Evolutionary conservation across 2,329 filamentous ascomycete species (phyloP).

Genomic region (Phyllosticta citriasiana): DNA sequence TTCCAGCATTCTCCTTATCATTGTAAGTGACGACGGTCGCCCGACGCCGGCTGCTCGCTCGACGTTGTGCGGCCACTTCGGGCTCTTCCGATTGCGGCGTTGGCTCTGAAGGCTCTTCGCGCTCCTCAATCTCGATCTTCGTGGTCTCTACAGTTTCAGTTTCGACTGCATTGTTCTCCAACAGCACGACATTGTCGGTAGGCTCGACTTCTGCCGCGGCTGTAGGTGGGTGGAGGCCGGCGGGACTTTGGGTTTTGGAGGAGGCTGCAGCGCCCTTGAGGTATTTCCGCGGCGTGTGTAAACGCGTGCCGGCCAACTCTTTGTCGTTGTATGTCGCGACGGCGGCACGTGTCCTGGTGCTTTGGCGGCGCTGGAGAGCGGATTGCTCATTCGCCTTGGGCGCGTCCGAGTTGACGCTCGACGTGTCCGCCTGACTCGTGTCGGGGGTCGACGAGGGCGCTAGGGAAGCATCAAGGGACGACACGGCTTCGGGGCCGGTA

Average conservation of each 20-base stretch:
- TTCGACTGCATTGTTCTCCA: constrained; percentile 13
- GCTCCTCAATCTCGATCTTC: constrained; percentile 12
- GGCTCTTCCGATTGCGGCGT: constrained; percentile 16
- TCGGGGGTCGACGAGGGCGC: constrained; percentile 53
- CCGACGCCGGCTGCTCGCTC: constrained; percentile 46
- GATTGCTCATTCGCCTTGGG: constrained; percentile 9
- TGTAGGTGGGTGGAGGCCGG: background rate
- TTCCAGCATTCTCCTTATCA: constrained; percentile 52
- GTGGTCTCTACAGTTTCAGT: constrained; percentile 16
- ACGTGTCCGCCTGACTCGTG: constrained; percentile 54
- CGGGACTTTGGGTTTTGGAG: background rate
- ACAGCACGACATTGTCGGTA: background rate
- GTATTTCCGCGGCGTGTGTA: constrained; percentile 44
- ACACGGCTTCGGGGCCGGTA: constrained; percentile 23
- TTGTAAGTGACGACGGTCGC: constrained; percentile 56
- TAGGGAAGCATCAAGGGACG: constrained; percentile 29
- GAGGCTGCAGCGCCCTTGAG: constrained; percentile 15
- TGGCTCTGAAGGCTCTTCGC: constrained; percentile 13
- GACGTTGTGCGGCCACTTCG: constrained; percentile 14
- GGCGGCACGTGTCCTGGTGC: constrained; percentile 45
- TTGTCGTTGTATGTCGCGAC: constrained; percentile 58
- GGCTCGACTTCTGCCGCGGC: background rate
- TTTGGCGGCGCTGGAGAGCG: constrained; percentile 26
- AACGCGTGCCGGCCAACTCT: constrained; percentile 51
- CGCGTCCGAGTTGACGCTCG: constrained; percentile 40